Conservation (phyloP, 1,139 yeast species). For the Blastobotrys elegans region DNA sequence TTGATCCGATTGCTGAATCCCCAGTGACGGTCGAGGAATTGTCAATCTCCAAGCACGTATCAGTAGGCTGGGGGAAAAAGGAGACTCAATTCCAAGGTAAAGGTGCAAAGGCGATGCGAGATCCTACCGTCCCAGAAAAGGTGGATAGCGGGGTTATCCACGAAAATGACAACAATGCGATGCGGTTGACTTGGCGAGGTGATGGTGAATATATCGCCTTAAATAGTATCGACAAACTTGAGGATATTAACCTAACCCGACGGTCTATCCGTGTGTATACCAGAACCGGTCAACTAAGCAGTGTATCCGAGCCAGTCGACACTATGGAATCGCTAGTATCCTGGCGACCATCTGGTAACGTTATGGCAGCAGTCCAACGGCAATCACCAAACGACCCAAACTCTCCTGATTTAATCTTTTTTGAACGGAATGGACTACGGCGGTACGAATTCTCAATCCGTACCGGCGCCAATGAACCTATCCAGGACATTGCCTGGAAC, state of each 20-base stretch:
- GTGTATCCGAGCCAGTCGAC: conserved; percentile 89
- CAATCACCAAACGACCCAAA: conserved; percentile 26
- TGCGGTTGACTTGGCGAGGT: conserved; percentile 82
- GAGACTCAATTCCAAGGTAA: conserved; percentile 96
- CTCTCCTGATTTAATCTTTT: conserved; percentile 48
- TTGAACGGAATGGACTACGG: conserved; percentile 89
- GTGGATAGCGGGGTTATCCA: conserved; percentile 59
- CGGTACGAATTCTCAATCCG: conserved; percentile 81
- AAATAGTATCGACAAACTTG: conserved; percentile 52
- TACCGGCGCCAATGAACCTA: conserved; percentile 44
- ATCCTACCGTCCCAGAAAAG: conserved; percentile 84
- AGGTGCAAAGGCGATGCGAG: conserved; percentile 85
- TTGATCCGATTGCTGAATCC: conserved; percentile 75
- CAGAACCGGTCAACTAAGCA: conserved; percentile 67
- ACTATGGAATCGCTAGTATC: conserved; percentile 66
- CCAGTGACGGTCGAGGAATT: conserved; percentile 59
- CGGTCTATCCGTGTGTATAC: conserved; percentile 80
- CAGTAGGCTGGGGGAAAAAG: conserved; percentile 98
- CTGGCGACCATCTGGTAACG: conserved; percentile 90
- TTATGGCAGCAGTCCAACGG: conserved; percentile 79
- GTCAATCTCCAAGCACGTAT: conserved; percentile 73
- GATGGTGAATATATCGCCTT: conserved; percentile 83
- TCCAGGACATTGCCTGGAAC: conserved; percentile 71
- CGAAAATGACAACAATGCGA: conserved; percentile 49
- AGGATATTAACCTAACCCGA: conserved; percentile 49